Conservation (phyloP, 495 filamentous ascomycete genomes). For the Cladorrhinum samala region DNA sequence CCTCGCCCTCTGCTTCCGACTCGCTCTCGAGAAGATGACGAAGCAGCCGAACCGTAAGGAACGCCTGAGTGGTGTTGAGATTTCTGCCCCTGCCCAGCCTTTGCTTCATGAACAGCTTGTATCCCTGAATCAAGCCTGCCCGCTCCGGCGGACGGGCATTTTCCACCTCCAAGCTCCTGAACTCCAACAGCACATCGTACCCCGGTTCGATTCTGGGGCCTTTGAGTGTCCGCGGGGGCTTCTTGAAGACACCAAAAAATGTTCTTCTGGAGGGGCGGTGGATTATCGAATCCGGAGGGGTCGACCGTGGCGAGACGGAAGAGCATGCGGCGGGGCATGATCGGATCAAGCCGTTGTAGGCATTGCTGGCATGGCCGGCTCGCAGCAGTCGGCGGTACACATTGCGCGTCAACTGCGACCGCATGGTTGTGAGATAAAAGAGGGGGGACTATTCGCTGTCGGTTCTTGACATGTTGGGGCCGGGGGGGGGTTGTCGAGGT, state of each 20-base stretch:
- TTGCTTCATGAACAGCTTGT: constrained; percentile 55
- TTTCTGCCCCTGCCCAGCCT: constrained; percentile 42
- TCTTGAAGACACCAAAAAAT: constrained; percentile 54
- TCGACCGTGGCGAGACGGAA: constrained; percentile 4
- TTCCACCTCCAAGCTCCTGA: constrained; percentile 39
- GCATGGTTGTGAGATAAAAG: constrained; percentile 51
- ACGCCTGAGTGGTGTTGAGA: constrained; percentile 62
- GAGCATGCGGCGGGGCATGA: constrained; percentile 21
- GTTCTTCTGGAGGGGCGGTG: constrained; percentile 38
- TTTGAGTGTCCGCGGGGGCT: constrained; percentile 47
- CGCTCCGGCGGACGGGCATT: constrained; percentile 51
- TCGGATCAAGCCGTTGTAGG: constrained; percentile 36
- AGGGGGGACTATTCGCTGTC: constrained; percentile 19
- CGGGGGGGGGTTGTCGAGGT: constrained; percentile 14
- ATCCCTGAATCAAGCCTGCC: constrained; percentile 56
- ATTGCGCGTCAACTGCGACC: constrained; percentile 70
- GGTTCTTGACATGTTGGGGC: constrained; percentile 23
- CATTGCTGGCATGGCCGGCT: constrained; percentile 38
- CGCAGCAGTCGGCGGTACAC: constrained; percentile 66
- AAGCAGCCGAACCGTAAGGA: constrained; percentile 50
- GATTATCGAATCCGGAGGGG: constrained; percentile 17
- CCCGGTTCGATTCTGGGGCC: constrained; percentile 55
- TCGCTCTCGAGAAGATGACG: constrained; percentile 48
- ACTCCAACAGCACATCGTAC: constrained; percentile 48
- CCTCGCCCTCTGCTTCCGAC: constrained; percentile 28